Evolutionary conservation across 1,139 yeast genomes (phyloP).

Genomic region (Yamadazyma buinensis): DNA sequence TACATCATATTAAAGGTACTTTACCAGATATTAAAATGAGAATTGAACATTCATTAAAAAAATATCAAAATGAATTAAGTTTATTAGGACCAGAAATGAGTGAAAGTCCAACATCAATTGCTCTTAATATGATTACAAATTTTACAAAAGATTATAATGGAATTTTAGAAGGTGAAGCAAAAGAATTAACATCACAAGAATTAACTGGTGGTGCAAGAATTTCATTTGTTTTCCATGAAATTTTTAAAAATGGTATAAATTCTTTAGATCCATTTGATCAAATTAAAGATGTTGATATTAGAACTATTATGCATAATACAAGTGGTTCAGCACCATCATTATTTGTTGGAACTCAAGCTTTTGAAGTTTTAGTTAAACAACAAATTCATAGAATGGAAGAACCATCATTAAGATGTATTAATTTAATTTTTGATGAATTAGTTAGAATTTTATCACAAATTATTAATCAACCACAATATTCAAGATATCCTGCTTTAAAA

Average conservation of each 20-base stretch:
- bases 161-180: conserved; percentile 89
- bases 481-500: conserved; percentile 86
- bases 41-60: conserved; percentile 78
- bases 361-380: conserved; percentile 93
- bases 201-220: conserved; percentile 97
- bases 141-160: conserved; percentile 90
- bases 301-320: conserved; percentile 96
- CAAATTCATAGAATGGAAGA: conserved; percentile 95
- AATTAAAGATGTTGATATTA: conserved; percentile 92
- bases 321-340: conserved; percentile 97
- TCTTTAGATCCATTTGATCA: conserved; percentile 97
- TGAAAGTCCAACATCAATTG: conserved; percentile 86
- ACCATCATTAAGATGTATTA: conserved; percentile 85
- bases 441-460: conserved; percentile 88
- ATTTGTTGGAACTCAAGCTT: conserved; percentile 96
- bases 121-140: conserved; percentile 86
- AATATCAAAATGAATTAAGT: conserved; percentile 75
- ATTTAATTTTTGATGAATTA: conserved; percentile 89
- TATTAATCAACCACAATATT: conserved; percentile 72
- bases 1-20: conserved; percentile 91
- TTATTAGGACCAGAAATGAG: conserved; percentile 81
- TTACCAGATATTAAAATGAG: conserved; percentile 91
- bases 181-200: conserved; percentile 80
- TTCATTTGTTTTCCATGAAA: conserved; percentile 95
- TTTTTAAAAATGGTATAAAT: conserved; percentile 86